These are phyloP conservation scores for Starmerella bacillaris DNA, from an alignment of 805 yeast species.

Conservation along the genomic window DNA sequence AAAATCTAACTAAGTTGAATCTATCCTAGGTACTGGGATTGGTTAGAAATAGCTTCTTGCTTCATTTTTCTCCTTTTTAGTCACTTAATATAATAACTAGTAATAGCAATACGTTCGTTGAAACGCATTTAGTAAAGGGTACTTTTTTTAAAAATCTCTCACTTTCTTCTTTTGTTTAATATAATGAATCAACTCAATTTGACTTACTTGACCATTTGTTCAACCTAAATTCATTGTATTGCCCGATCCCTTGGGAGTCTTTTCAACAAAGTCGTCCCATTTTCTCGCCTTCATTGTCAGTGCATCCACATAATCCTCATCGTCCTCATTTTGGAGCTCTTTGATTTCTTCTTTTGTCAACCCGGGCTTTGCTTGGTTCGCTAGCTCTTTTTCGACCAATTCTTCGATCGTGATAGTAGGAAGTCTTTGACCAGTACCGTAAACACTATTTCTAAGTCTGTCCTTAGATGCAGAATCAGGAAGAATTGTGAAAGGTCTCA, in stretches of 20 bases:
- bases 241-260: slow-evolving; percentile 75
- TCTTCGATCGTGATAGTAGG: slow-evolving; percentile 95
- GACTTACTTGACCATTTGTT: no score
- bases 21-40: no score
- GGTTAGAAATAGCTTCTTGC: no score
- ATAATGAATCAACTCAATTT: no score
- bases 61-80: no score
- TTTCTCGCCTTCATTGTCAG: slow-evolving; percentile 60
- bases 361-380: slow-evolving; percentile 42
- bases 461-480: slow-evolving; percentile 24
- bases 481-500: slow-evolving; percentile 62
- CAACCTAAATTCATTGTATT: slow-evolving; percentile 58
- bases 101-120: no score
- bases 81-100: no score
- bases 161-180: no score
- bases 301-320: slow-evolving; percentile 37
- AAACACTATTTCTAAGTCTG: slow-evolving; percentile 42
- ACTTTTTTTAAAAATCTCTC: no score
- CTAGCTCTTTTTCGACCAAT: slow-evolving; percentile 65
- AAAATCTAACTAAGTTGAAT: no score
- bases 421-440: slow-evolving; percentile 78
- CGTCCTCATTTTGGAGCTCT: slow-evolving; percentile 38
- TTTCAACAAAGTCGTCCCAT: slow-evolving; percentile 90
- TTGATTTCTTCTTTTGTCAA: not conserved
- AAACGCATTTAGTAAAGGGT: no score